Evolutionary conservation across 805 yeast species (phyloP).

Genomic region (Lachancea thermotolerans): DNA sequence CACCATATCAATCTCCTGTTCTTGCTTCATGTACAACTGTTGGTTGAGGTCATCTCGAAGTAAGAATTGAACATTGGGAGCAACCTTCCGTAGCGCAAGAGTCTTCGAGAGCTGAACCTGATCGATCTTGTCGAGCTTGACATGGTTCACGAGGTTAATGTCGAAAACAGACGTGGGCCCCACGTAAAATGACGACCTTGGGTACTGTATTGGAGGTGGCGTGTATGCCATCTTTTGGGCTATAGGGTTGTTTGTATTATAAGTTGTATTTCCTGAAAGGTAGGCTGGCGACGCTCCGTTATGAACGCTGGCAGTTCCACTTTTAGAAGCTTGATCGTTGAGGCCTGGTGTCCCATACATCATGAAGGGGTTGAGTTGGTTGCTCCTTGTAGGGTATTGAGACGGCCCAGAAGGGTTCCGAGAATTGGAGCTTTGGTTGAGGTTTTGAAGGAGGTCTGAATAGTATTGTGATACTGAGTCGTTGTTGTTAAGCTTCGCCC

Average conservation of each 20-base stretch:
- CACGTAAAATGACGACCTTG: constrained; percentile 80
- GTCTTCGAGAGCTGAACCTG: constrained; percentile 69
- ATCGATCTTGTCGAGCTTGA: constrained; percentile 63
- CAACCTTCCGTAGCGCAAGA: constrained; percentile 70
- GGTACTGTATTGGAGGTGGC: constrained; percentile 60
- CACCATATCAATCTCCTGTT: constrained; percentile 72
- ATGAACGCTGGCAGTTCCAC: neutral
- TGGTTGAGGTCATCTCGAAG: constrained; percentile 76
- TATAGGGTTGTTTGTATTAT: constrained; percentile 17
- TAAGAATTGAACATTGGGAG: constrained; percentile 67
- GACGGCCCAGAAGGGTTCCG: constrained; percentile 2
- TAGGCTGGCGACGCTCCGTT: constrained; percentile 3
- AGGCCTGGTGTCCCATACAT: constrained; percentile 3
- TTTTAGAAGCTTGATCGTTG: constrained; percentile 9
- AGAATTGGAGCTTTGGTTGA: constrained; percentile 9
- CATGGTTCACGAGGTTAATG: constrained; percentile 54
- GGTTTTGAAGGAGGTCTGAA: constrained; percentile 21
- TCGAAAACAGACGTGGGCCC: constrained; percentile 89
- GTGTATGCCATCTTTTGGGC: constrained; percentile 3
- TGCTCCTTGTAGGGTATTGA: neutral
- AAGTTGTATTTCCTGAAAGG: neutral
- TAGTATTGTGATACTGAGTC: constrained; percentile 16
- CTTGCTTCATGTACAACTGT: constrained; percentile 59
- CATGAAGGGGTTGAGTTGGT: neutral
- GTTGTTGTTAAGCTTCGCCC: constrained; percentile 16